Base-by-base conservation (phyloP, 306 rosid genomes). In the Benincasa hispida region DNA sequence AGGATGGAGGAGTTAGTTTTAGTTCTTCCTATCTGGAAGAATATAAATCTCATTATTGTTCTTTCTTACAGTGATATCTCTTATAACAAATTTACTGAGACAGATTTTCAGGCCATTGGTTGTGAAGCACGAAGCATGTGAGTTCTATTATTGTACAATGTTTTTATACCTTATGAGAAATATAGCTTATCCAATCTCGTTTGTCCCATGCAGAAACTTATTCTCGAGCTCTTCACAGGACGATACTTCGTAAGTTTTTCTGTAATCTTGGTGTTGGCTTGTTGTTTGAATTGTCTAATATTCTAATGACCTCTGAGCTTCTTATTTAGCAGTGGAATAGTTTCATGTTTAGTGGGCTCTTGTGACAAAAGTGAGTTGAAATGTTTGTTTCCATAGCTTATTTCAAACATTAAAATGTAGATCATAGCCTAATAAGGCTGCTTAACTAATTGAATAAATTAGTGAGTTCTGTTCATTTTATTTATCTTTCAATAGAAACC, bases 11-110 rank as follows among this genome's bases (percentile, higher is more conserved):
- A 22, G 15, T 7, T 24, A 15, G 41, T 4, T 47, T 47, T 68
- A 41, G 50, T 63, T 67, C 28, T 22, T 35, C 18, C 56, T 42
- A 68, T n/a, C 48, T 35, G 41, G 22, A 70, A 70, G 39, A 42
- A 47, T 45, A 72, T 72, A 45, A 39, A 37, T 41, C 74, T 45
- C 37, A 41, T 53, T 28, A 27, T 51, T 51, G 30, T 50, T 62
- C n/a, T 62, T 62, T 77, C 76, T 13, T 14, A n/a, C 84, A 89
- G 88, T 27, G 91, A 87, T 75, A 78, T 90, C 57, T 86, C 92
- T 32, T 86, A 82, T 27, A 91, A 91, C 83, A 81, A 84, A 65
- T 78, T 91, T 76, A 82, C 79, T 55, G 12, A 0, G 58, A 13
- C 3, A 6, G 28, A 70, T 45, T 18, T 13, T 67, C 34, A 67